A percentile compares a stretch with the other conserved stretches of the same genome.
Conservation (phyloP, 352 stramenopile genomes). For the Globisporangium splendens region DNA sequence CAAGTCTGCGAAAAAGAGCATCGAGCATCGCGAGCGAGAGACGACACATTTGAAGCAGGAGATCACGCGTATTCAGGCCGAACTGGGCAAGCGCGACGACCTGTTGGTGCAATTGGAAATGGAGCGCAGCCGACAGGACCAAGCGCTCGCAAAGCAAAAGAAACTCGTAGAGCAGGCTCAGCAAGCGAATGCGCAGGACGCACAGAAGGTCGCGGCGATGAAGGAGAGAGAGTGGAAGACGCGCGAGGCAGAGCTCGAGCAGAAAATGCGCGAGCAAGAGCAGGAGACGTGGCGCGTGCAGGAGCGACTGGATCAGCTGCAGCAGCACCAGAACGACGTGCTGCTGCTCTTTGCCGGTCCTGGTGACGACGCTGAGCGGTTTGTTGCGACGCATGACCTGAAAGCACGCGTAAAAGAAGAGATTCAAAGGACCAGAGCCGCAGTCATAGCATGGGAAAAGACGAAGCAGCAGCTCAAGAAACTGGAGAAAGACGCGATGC, state of each 20-base stretch:
- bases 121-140: constrained; percentile 16
- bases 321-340: constrained; percentile 37
- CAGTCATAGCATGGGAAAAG: constrained; percentile 21
- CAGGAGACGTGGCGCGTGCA: constrained; percentile 13
- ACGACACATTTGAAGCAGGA: constrained; percentile 37
- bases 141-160: constrained; percentile 14
- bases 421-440: constrained; percentile 22
- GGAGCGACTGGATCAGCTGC: constrained; percentile 18
- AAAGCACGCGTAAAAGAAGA: constrained; percentile 34
- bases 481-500: constrained; percentile 36
- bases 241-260: constrained; percentile 23
- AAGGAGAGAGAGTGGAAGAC: constrained; percentile 29
- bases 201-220: constrained; percentile 17
- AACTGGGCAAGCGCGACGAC: constrained; percentile 30
- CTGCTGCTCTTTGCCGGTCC: constrained; percentile 24
- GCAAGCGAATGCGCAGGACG: constrained; percentile 18
- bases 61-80: constrained; percentile 30
- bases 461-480: constrained; percentile 24
- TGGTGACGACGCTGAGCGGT: neutral
- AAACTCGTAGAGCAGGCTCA: constrained; percentile 20
- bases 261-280: constrained; percentile 19
- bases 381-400: constrained; percentile 17
- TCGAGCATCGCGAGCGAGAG: constrained; percentile 33
- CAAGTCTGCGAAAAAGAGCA: constrained; percentile 23
- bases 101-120: constrained; percentile 23